Conservation (phyloP, 2,329 filamentous ascomycete species). For the Talaromyces pinophilus region DNA sequence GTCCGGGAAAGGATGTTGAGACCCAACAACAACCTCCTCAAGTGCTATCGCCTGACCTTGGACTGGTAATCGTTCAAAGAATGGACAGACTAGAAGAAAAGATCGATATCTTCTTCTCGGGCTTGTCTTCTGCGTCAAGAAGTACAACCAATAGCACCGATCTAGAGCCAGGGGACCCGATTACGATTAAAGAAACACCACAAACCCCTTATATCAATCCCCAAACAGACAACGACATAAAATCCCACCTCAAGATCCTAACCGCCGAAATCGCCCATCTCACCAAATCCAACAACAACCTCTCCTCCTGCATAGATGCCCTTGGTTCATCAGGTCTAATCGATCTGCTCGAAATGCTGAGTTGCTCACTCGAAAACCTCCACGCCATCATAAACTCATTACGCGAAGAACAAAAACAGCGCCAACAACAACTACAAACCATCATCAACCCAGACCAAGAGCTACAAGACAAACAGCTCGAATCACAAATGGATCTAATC, state of each 20-base stretch:
- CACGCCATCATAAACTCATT: neutral
- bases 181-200: neutral
- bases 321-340: slow-evolving; percentile 13
- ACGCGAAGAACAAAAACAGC: slow-evolving; percentile 5
- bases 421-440: neutral
- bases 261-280: slow-evolving; percentile 10
- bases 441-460: neutral
- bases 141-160: too few species aligned
- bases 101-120: neutral
- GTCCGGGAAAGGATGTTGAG: too few species aligned
- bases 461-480: neutral
- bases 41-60: neutral
- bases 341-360: slow-evolving; percentile 13
- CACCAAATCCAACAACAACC: slow-evolving; percentile 18
- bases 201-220: neutral
- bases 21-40: too few species aligned
- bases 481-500: slow-evolving; percentile 14
- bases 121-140: neutral
- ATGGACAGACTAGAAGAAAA: slow-evolving; percentile 18
- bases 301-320: slow-evolving; percentile 9
- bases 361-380: slow-evolving; percentile 11
- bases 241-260: neutral
- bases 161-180: too few species aligned
- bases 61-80: neutral
- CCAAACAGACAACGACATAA: neutral